A percentile compares a stretch with the other conserved stretches of the same genome.
These are phyloP conservation scores for Ustilago esculenta DNA, from an alignment of 1,284 basidiomycete species.

Conservation along the genomic window DNA sequence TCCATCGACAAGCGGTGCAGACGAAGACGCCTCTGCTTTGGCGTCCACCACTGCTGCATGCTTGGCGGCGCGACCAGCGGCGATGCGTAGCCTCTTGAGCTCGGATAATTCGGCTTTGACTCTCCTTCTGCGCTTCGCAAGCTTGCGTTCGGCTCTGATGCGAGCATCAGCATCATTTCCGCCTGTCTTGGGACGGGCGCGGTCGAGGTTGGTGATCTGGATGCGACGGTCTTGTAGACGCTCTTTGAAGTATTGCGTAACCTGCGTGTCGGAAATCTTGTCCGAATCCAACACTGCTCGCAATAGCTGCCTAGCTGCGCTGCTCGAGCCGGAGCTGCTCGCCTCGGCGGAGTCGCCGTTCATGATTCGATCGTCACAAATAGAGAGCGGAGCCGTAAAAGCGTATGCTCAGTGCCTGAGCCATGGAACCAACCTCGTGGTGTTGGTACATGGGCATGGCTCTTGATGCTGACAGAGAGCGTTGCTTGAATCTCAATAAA, in stretches of 20 bases:
- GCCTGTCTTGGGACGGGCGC: slow-evolving; percentile 38
- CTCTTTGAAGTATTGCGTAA: slow-evolving; percentile 33
- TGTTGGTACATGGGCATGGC: no score
- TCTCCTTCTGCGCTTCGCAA: slow-evolving; percentile 29
- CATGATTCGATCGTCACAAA: slow-evolving; percentile 4
- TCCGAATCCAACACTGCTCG: slow-evolving; percentile 14
- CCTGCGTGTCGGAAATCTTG: slow-evolving; percentile 25
- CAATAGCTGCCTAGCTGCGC: slow-evolving; percentile 24
- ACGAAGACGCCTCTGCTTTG: neutral
- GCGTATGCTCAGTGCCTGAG: no score
- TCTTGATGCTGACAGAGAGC: neutral
- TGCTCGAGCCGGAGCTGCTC: slow-evolving; percentile 18
- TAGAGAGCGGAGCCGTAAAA: no score
- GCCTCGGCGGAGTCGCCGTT: slow-evolving; percentile 7
- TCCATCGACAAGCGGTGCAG: neutral
- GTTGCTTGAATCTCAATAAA: slow-evolving; percentile 3
- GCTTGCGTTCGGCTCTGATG: slow-evolving; percentile 28
- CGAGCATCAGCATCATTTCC: slow-evolving; percentile 25
- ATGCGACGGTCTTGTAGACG: slow-evolving; percentile 47
- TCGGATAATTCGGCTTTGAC: slow-evolving; percentile 42
- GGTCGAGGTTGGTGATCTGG: slow-evolving; percentile 49
- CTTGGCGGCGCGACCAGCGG: slow-evolving; percentile 15
- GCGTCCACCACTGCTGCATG: neutral
- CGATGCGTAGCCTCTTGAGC: slow-evolving; percentile 39
- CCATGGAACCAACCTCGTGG: neutral